A percentile compares a stretch with the other conserved stretches of the same genome.
phyloP scores from a whole-genome alignment of 1,139 yeast genomes.

The Petasospora rhodanensis region DNA sequence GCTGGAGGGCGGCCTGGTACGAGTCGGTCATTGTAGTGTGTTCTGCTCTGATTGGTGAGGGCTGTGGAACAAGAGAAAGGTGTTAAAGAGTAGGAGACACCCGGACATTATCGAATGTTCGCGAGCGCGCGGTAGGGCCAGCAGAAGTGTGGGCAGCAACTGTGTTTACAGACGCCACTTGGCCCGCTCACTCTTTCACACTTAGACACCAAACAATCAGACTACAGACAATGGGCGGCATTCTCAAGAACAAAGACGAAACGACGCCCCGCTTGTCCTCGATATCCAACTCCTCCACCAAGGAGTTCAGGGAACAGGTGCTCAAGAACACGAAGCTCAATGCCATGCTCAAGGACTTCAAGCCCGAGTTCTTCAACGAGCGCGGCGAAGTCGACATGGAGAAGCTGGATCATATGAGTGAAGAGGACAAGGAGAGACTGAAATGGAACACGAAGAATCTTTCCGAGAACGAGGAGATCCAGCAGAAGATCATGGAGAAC shows the following conservation, averaged over 20 bases:
- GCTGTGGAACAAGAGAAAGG: too few relatives aligned
- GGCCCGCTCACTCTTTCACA: neutral
- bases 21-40: slow-evolving; percentile 12
- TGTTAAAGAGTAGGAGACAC: too few relatives aligned
- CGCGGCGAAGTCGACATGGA: slow-evolving; percentile 9
- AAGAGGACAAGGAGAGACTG: slow-evolving; percentile 35
- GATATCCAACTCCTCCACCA: too few relatives aligned
- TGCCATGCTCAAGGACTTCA: slow-evolving; percentile 27
- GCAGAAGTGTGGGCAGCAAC: too few relatives aligned
- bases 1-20: slow-evolving; percentile 18
- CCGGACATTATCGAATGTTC: too few relatives aligned
- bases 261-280: slow-evolving; percentile 20
- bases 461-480: slow-evolving; percentile 48
- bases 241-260: slow-evolving; percentile 33
- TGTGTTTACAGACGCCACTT: too few relatives aligned
- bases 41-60: too few relatives aligned
- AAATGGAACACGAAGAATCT: slow-evolving; percentile 72
- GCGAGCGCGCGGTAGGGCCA: too few relatives aligned
- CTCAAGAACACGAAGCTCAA: slow-evolving; percentile 44
- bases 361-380: slow-evolving; percentile 13
- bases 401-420: slow-evolving; percentile 5
- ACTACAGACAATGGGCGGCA: slow-evolving; percentile 31
- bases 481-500: slow-evolving; percentile 35
- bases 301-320: slow-evolving; percentile 41
- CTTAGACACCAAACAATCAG: neutral